These are phyloP conservation scores for Coemansia sp. DNA, from an alignment of 192 early-diverging fungal genomes.

Conservation along the genomic window DNA sequence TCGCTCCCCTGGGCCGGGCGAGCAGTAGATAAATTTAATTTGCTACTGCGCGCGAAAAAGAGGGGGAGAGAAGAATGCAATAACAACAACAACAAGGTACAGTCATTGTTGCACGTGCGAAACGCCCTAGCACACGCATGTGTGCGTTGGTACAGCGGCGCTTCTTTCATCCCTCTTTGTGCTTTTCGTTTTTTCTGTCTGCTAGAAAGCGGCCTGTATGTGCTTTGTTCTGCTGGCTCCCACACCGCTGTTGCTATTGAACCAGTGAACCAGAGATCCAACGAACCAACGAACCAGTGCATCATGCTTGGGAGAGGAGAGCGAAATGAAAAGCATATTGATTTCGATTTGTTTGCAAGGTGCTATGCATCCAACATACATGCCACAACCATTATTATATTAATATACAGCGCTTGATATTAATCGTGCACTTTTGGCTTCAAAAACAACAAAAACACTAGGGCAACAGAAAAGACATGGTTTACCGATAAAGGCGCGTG, in stretches of 20 bases:
- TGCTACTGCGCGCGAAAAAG: background rate
- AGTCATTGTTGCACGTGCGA: slow-evolving; percentile 6
- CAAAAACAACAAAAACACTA: too few relatives aligned
- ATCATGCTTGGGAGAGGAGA: too few relatives aligned
- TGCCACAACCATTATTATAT: too few relatives aligned
- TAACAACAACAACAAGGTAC: too few relatives aligned
- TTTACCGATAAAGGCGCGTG: too few relatives aligned
- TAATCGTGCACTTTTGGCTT: too few relatives aligned
- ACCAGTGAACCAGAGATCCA: background rate
- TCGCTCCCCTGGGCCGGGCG: background rate
- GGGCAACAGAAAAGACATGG: too few relatives aligned
- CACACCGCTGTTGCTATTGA: background rate
- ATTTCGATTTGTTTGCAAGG: too few relatives aligned
- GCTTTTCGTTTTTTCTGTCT: background rate
- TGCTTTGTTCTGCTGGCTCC: background rate
- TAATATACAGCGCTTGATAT: too few relatives aligned
- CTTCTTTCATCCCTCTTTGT: background rate
- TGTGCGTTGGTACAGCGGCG: background rate
- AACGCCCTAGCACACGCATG: background rate
- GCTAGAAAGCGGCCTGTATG: background rate
- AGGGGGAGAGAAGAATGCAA: background rate
- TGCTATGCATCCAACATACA: too few relatives aligned
- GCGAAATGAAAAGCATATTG: too few relatives aligned
- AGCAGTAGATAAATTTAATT: slow-evolving; percentile 5
- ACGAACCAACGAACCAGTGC: too few relatives aligned